Evolutionary conservation across 257 asterid species (phyloP).

Genomic region (Solanum lycopersicoides): DNA sequence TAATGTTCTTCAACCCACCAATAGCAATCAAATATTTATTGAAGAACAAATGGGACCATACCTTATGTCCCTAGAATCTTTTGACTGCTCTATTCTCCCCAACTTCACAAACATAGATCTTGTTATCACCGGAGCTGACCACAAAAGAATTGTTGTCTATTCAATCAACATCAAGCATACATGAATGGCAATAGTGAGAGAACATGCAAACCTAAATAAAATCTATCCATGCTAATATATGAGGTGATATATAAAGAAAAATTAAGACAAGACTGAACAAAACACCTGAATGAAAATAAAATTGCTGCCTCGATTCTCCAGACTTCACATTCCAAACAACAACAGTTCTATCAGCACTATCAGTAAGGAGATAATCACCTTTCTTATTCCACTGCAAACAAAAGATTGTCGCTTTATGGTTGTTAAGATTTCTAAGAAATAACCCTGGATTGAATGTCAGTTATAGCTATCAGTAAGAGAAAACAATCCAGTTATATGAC

Average conservation of each 20-base stretch:
- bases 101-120: conserved; percentile 84
- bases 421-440: conserved; percentile 57
- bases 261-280: not conserved
- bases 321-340: conserved; percentile 89
- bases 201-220: not conserved
- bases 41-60: too few species aligned
- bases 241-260: not conserved
- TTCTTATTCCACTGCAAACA: too few species aligned
- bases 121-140: conserved; percentile 71
- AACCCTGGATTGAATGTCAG: conserved; percentile 49
- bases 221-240: not conserved
- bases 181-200: conserved; percentile 15
- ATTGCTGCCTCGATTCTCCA: conserved; percentile 71
- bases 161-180: conserved; percentile 97
- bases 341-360: conserved; percentile 86
- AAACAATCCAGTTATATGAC: not conserved
- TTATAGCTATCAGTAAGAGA: not conserved
- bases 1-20: too few species aligned
- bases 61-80: too few species aligned
- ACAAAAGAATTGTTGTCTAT: conserved; percentile 72
- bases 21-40: too few species aligned
- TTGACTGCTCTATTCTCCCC: conserved; percentile 76
- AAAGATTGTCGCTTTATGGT: conserved; percentile 89
- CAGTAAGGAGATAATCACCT: conserved; percentile 89
- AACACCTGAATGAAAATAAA: conserved; percentile 75